phyloP scores from a whole-genome alignment of 2,329 filamentous ascomycete genomes.

The Pseudomassariella vexata region DNA sequence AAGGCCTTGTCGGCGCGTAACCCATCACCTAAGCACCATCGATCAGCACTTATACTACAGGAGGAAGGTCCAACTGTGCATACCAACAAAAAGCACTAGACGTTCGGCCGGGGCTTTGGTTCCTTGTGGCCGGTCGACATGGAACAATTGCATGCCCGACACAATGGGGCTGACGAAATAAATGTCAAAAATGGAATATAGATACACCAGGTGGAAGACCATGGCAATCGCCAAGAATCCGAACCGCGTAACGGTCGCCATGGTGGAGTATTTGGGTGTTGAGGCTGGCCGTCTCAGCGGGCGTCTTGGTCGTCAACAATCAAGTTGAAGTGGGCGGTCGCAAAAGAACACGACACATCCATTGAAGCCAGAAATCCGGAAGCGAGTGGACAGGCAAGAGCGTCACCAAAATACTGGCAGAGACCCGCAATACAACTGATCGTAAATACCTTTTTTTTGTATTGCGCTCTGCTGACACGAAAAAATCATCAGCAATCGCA shows the following conservation, averaged over 20 bases:
- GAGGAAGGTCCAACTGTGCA: slow-evolving; percentile 15
- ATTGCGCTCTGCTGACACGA: too few species aligned
- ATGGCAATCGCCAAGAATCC: slow-evolving; percentile 85
- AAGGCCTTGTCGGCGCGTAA: slow-evolving; percentile 97
- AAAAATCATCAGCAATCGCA: too few species aligned
- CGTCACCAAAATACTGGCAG: too few species aligned
- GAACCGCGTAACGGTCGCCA: slow-evolving; percentile 59
- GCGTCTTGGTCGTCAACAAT: too few species aligned
- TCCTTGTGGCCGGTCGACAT: slow-evolving; percentile 54
- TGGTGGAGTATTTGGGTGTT: too few species aligned
- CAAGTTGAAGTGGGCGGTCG: too few species aligned
- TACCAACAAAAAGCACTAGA: slow-evolving; percentile 89
- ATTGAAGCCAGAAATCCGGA: too few species aligned
- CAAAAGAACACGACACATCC: too few species aligned
- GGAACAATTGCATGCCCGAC: slow-evolving; percentile 83
- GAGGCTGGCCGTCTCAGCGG: too few species aligned
- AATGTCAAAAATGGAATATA: slow-evolving; percentile 95
- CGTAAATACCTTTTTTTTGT: too few species aligned
- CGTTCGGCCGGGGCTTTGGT: slow-evolving; percentile 76
- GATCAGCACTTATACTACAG: neutral
- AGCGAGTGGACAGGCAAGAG: too few species aligned
- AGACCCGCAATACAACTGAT: too few species aligned
- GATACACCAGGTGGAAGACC: slow-evolving; percentile 88
- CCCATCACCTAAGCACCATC: slow-evolving; percentile 73
- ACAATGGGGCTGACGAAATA: slow-evolving; percentile 98